Evolutionary conservation across 2,329 filamentous ascomycete genomes (phyloP).

Genomic region (Ceratocystis harringtonii): DNA sequence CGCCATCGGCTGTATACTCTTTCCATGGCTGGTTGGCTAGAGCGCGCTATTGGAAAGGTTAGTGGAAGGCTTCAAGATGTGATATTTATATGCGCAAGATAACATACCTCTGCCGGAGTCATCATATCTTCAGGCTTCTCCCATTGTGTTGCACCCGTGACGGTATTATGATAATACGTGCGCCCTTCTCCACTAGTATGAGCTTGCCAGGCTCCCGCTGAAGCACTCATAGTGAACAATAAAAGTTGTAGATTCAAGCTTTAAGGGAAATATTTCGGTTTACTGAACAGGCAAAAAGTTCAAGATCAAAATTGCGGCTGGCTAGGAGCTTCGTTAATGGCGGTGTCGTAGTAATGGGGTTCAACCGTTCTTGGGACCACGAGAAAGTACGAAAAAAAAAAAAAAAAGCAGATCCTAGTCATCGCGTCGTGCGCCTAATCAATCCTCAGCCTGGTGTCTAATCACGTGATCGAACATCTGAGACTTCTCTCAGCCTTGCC

Average conservation of each 20-base stretch:
- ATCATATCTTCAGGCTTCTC: conserved; percentile 83
- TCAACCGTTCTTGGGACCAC: neutral
- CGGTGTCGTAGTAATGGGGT: neutral
- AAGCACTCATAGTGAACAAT: conserved; percentile 9
- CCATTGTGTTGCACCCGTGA: conserved; percentile 85
- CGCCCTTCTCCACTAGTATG: conserved; percentile 68
- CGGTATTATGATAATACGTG: conserved; percentile 78
- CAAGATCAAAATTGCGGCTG: neutral
- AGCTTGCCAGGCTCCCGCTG: conserved; percentile 52
- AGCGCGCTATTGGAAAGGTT: conserved; percentile 43
- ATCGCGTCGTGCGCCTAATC: neutral
- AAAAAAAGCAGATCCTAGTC: neutral
- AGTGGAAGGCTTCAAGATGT: neutral
- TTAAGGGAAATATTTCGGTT: neutral
- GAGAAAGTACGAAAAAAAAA: neutral
- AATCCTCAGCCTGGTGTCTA: conserved; percentile 3
- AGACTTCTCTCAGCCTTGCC: neutral
- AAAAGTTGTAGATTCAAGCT: neutral
- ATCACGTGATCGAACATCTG: neutral
- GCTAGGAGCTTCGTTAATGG: neutral
- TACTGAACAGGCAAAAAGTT: neutral
- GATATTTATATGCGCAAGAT: neutral
- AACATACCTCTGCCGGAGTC: conserved; percentile 59
- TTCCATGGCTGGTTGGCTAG: conserved; percentile 79
- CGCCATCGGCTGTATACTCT: conserved; percentile 74